Evolutionary conservation across 2,329 filamentous ascomycete species (phyloP).

Genomic region (Paecilomyces formosus): DNA sequence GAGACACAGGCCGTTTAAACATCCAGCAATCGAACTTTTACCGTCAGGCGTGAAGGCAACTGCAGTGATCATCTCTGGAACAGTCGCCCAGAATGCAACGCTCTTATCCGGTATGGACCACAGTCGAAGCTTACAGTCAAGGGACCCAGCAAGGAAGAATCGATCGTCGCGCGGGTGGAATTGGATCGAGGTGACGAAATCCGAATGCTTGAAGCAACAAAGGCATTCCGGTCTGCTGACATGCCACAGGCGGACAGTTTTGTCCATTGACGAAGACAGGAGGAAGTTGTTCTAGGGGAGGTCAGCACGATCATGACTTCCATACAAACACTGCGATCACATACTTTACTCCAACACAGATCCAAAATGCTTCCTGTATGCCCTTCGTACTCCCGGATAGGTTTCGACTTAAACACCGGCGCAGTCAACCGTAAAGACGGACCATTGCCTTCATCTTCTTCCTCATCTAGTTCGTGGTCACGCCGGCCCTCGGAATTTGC

Average conservation of each 20-base stretch:
- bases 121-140: constrained; percentile 78
- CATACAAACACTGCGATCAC: constrained; percentile 3
- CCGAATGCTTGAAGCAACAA: constrained; percentile 88
- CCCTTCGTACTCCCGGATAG: constrained; percentile 70
- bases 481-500: constrained; percentile 71
- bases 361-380: constrained; percentile 84
- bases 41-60: constrained; percentile 92
- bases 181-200: constrained; percentile 88
- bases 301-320: constrained; percentile 1
- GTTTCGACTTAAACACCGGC: constrained; percentile 78
- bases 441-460: constrained; percentile 42
- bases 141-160: constrained; percentile 89
- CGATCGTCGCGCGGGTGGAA: constrained; percentile 94
- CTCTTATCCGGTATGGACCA: constrained; percentile 97
- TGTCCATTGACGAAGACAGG: constrained; percentile 94
- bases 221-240: constrained; percentile 76
- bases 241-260: constrained; percentile 93
- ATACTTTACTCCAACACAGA: constrained; percentile 87
- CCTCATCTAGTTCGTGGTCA: constrained; percentile 64
- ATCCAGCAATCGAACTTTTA: constrained; percentile 79
- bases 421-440: constrained; percentile 64
- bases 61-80: constrained; percentile 85
- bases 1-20: constrained; percentile 74
- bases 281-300: constrained; percentile 73
- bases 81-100: constrained; percentile 72